A percentile compares a stretch with the other conserved stretches of the same genome.
phyloP scores from a whole-genome alignment of 129 eudicot genomes.

The Calendula officinalis region DNA sequence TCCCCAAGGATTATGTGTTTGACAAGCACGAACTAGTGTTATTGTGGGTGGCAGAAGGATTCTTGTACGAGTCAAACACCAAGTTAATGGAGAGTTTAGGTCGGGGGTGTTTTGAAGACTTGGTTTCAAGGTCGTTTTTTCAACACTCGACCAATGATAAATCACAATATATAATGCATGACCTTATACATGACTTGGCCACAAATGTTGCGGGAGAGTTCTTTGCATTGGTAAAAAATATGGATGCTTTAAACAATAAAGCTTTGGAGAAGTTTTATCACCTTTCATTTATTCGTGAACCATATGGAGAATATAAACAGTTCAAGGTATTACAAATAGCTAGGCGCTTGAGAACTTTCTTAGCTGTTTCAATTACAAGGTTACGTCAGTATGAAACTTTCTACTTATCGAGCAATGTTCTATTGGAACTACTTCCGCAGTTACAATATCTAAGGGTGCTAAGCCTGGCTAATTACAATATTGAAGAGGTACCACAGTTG shows the following conservation, averaged over 20 bases:
- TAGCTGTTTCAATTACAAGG: slow-evolving; percentile 29
- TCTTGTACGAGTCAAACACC: slow-evolving; percentile 4
- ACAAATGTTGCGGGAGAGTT: slow-evolving; percentile 30
- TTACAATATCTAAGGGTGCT: slow-evolving; percentile 20
- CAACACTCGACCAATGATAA: not conserved
- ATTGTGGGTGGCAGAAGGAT: slow-evolving; percentile 41
- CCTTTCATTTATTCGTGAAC: slow-evolving; percentile 33
- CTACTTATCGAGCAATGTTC: slow-evolving; percentile 25
- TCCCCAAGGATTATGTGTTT: slow-evolving; percentile 35
- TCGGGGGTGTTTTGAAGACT: slow-evolving; percentile 19
- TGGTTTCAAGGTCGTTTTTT: slow-evolving; percentile 29
- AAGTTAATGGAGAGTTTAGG: slow-evolving; percentile 34
- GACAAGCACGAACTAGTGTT: slow-evolving; percentile 20
- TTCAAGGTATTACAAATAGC: slow-evolving; percentile 28
- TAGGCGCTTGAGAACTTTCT: slow-evolving; percentile 39
- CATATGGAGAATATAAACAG: slow-evolving; percentile 25
- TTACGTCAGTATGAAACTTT: slow-evolving; percentile 19
- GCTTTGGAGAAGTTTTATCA: slow-evolving; percentile 34
- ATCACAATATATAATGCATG: slow-evolving; percentile 28
- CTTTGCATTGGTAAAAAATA: slow-evolving; percentile 23
- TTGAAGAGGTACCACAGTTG: slow-evolving; percentile 15
- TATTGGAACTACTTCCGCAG: slow-evolving; percentile 11
- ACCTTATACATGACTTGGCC: slow-evolving; percentile 36
- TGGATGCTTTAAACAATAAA: slow-evolving; percentile 4
- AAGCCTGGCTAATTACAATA: slow-evolving; percentile 10